These are phyloP conservation scores for Aegilops tauschii DNA, from an alignment of 176 grass and related monocot genomes.

Conservation along the genomic window DNA sequence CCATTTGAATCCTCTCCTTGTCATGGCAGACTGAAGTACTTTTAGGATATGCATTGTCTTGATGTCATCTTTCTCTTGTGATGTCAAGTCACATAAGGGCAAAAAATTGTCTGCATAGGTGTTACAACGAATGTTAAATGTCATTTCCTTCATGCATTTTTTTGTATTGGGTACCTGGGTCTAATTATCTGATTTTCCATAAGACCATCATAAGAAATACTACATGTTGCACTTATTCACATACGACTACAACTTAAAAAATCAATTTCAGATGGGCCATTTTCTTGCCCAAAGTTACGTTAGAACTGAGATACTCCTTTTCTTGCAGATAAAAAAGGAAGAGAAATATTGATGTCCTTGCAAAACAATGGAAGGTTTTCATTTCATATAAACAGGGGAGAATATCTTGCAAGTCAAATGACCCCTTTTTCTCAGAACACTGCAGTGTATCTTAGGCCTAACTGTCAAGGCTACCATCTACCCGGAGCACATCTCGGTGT, in stretches of 20 bases:
- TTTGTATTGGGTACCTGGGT: neutral
- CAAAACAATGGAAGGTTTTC: constrained; percentile 37
- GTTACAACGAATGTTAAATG: neutral
- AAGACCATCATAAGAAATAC: neutral
- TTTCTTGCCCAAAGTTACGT: neutral
- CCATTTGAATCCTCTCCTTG: neutral
- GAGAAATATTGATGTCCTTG: neutral
- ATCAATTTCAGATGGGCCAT: neutral
- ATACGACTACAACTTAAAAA: neutral
- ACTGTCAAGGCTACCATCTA: constrained; percentile 6
- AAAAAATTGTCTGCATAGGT: neutral
- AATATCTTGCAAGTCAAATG: neutral
- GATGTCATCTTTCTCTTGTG: neutral
- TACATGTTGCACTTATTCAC: neutral
- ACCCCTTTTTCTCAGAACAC: neutral
- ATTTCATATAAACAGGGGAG: constrained; percentile 23
- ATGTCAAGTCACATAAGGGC: neutral
- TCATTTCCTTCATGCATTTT: neutral
- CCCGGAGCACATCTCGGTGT: neutral
- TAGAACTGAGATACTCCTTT: neutral
- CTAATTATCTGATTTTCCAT: neutral
- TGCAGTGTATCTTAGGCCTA: constrained; percentile 10
- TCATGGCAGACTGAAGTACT: neutral
- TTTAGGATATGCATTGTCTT: neutral
- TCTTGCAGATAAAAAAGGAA: constrained; percentile 25